Percentiles rank a stretch among this genome's conserved stretches.
phyloP scores from a whole-genome alignment of 2,329 filamentous ascomycete genomes.

The Xylaria polymorpha region DNA sequence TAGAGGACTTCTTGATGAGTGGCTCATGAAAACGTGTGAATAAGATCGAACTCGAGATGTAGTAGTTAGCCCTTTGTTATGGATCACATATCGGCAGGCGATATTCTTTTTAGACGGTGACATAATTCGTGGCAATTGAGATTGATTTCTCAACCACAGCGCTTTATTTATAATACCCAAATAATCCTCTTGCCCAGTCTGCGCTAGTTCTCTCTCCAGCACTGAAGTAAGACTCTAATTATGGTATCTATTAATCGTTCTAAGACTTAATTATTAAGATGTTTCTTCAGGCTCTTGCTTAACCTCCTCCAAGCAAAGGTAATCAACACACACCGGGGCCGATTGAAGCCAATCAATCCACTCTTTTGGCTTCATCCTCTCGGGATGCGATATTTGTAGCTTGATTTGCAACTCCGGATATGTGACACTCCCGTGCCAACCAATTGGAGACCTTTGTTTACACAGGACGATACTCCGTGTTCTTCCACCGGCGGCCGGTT shows the following conservation, averaged over 20 bases:
- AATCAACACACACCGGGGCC: not conserved
- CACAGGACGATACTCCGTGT: slow-evolving; percentile 27
- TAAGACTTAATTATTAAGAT: too few relatives aligned
- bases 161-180: too few relatives aligned
- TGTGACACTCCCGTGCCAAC: too few relatives aligned
- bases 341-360: slow-evolving; percentile 21
- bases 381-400: not conserved
- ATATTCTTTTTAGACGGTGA: too few relatives aligned
- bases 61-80: not conserved
- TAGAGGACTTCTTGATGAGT: slow-evolving; percentile 23
- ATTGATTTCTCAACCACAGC: too few relatives aligned
- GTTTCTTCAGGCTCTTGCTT: too few relatives aligned
- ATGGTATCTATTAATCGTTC: too few relatives aligned
- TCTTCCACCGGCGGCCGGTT: slow-evolving; percentile 4
- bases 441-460: not conserved
- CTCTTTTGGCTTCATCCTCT: slow-evolving; percentile 2
- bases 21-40: slow-evolving; percentile 4
- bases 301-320: not conserved
- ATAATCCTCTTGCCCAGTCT: too few relatives aligned
- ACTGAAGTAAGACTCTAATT: too few relatives aligned
- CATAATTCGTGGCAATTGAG: too few relatives aligned
- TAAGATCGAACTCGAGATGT: not conserved
- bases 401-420: not conserved
- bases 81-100: not conserved
- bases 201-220: too few relatives aligned